Evolutionary conservation across 2,329 filamentous ascomycete genomes (phyloP).

Genomic region (Xylaria sp.): DNA sequence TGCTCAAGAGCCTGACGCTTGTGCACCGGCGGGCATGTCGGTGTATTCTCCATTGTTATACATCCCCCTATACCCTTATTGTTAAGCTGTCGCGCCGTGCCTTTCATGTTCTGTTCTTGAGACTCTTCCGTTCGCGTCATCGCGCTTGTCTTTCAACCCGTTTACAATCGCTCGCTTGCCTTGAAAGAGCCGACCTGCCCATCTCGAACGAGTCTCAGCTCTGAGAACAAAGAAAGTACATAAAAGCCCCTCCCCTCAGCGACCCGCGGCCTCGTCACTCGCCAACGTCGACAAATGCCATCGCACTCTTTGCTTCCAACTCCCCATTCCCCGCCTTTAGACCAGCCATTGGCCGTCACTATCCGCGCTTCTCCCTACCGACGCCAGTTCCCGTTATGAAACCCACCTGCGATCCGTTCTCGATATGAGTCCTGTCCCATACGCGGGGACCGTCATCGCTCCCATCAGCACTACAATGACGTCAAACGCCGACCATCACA

Average conservation of each 20-base stretch:
- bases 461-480: constrained; percentile 18
- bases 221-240: constrained; percentile 24
- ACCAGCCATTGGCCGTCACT: neutral
- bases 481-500: constrained; percentile 14
- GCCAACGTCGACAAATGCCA: constrained; percentile 1
- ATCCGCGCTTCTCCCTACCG: neutral
- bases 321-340: neutral
- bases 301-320: neutral
- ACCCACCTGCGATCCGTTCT: neutral
- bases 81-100: constrained; percentile 5
- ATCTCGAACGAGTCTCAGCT: neutral
- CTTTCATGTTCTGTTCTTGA: constrained; percentile 13
- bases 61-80: constrained; percentile 14
- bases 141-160: constrained; percentile 10
- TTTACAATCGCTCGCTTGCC: constrained; percentile 19
- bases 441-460: constrained; percentile 15
- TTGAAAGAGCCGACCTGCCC: constrained; percentile 20
- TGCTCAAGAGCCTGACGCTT: constrained; percentile 9
- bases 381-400: constrained; percentile 10
- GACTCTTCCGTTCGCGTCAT: constrained; percentile 15
- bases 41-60: constrained; percentile 11
- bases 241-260: constrained; percentile 18
- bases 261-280: constrained; percentile 1
- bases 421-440: constrained; percentile 27
- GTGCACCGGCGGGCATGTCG: constrained; percentile 13